Percentiles rank a stretch among this genome's conserved stretches.
Conservation (phyloP, 2,329 filamentous ascomycete species). For the Sordariomycetes sp. region DNA sequence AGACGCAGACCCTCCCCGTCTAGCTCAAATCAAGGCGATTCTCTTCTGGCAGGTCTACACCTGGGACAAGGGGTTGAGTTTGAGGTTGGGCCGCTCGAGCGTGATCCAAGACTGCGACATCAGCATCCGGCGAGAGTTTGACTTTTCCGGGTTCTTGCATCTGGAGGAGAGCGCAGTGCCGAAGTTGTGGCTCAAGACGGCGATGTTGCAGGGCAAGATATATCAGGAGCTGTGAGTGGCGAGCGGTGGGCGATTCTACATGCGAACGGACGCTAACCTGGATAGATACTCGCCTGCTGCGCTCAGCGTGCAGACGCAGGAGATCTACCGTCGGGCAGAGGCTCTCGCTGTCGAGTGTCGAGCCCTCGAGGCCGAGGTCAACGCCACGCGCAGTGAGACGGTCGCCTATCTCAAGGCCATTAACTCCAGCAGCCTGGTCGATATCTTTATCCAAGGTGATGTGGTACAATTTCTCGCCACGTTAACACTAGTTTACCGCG, state of each 20-base stretch:
- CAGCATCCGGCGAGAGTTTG: constrained; percentile 32
- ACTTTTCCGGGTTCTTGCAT: constrained; percentile 29
- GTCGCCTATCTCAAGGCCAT: constrained; percentile 25
- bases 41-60: constrained; percentile 45
- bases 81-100: constrained; percentile 49
- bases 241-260: not conserved
- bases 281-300: constrained; percentile 40
- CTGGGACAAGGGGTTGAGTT: constrained; percentile 47
- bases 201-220: constrained; percentile 47
- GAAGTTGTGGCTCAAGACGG: constrained; percentile 43
- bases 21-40: constrained; percentile 25
- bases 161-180: constrained; percentile 28
- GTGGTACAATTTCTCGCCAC: constrained; percentile 37
- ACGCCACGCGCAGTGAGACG: constrained; percentile 22
- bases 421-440: constrained; percentile 29
- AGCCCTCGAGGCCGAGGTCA: constrained; percentile 23
- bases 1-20: constrained; percentile 20
- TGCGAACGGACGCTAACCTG: not conserved
- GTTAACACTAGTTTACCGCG: constrained; percentile 42
- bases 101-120: constrained; percentile 53
- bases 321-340: constrained; percentile 15
- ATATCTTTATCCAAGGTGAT: constrained; percentile 35
- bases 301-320: constrained; percentile 16
- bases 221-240: constrained; percentile 38
- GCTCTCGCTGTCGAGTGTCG: constrained; percentile 27